Base-by-base conservation (phyloP, 441 rosid species). In the Aleurites moluccanus region DNA sequence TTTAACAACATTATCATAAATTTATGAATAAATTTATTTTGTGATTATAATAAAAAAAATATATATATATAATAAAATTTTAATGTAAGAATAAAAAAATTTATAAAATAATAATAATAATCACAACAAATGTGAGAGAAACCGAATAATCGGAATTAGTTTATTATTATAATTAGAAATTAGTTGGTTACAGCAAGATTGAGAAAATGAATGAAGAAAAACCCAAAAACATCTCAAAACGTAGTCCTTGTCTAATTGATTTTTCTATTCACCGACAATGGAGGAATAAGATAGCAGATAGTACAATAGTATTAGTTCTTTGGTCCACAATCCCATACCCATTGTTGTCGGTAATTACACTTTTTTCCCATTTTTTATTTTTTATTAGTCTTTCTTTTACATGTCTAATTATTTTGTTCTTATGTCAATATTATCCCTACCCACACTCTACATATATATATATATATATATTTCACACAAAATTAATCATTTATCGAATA, bases 231-330 rank as follows among this genome's bases (percentile, higher is more conserved):
- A 40, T 15, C 2, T 33, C 10, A 14, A 33, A 5, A 52, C 16
- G n/a, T 3, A 18, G 56, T 15, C 56, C 0, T 52, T n/a, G 60
- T 68, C 59, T 20, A 50, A 20, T 66, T 2, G 4, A 8, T 11
- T 62, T 73, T n/a, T 62, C 35, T 14, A 23, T 63, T 77, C 73
- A 73, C 83, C 83, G 83, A 80, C 83, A 76, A 64, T 40, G 1
- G 6, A 2, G 69, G 21, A 20, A 20, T 2, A 16, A 10, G 1
- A 33, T 15, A n/a, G n/a, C n/a, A n/a, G n/a, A n/a, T n/a, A n/a
- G n/a, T n/a, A n/a, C n/a, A n/a, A n/a, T n/a, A 4, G 25, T 5
- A 50, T 28, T n/a, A 8, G 20, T 42, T 10, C 77, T 4, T 38
- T 52, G 7, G n/a, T 18, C 33, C 15, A 23, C 53, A 38, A 45